Base-by-base conservation (phyloP, 2,329 filamentous ascomycete species). In the Meredithiella fracta region DNA sequence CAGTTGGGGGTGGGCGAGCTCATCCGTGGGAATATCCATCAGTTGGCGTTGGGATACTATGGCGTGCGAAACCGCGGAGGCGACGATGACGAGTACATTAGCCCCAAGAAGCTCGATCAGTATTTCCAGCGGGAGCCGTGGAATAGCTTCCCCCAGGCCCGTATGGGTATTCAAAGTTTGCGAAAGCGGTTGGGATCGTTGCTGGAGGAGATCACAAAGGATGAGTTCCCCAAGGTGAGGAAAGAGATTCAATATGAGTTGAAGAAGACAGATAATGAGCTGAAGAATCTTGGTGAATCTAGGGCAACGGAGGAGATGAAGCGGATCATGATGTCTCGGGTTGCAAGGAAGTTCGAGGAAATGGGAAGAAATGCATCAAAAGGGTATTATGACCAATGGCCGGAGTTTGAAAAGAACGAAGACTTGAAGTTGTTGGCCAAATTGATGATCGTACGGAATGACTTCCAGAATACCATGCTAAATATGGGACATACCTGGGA, bases 81-180 rank as follows among this genome's bases (percentile, higher is more conserved):
- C 1, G 63, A 64, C 1, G 62, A 63, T 9, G 8, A 20, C 3
- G 31, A 59, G 20, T 25, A 7, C 3, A 5, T 44, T 47, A 31
- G n/a, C 9, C 20, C 7, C 1, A 31, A 47, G 1, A 47, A 17
- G 0, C 67, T 71, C 0, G 61, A 66, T 4, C 50, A 34, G 0
- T 73, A 76, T 57, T 74, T 74, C 49, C 17, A 55, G 0, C 14
- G 63, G 0, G 50, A 60, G 0, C 68, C 68, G 0, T 76, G 72
- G 73, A 60, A 59, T 0, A 58, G 2, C 0, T 60, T 65, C 0
- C 62, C 64, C 0, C 38, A 51, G 1, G 59, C 60, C 1, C 59
- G 65, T 0, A 53, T 66, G 1, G 65, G 66, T 0, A 60, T 65
- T 1, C 23, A 31, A 0, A 61, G 63, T 0, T 61, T 67, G 1